These are phyloP conservation scores for Alternaria tenuissima DNA, from an alignment of 2,329 filamentous ascomycete species.

Conservation along the genomic window DNA sequence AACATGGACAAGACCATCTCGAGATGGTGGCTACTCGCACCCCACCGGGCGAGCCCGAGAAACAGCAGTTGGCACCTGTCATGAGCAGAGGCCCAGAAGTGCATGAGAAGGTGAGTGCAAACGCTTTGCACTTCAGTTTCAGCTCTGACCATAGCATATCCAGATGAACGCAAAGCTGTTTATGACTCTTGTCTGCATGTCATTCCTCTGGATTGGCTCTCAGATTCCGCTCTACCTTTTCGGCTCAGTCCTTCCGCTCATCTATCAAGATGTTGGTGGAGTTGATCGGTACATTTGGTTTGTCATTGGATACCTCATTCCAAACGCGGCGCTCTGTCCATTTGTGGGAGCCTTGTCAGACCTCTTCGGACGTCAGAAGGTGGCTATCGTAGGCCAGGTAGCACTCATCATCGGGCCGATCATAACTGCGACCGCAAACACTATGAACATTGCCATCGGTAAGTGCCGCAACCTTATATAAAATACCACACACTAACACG, in stretches of 20 bases:
- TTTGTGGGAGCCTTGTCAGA: conserved; percentile 65
- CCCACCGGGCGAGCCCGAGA: conserved; percentile 31
- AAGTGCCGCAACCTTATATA: conserved; percentile 7
- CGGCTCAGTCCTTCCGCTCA: conserved; percentile 55
- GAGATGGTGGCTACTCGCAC: conserved; percentile 26
- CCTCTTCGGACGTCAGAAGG: conserved; percentile 44
- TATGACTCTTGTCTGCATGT: conserved; percentile 66
- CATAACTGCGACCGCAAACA: conserved; percentile 38
- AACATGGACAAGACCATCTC: conserved; percentile 21
- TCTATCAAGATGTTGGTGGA: conserved; percentile 69
- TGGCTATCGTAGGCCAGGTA: conserved; percentile 41
- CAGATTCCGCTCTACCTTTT: conserved; percentile 65
- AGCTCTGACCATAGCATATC: neutral
- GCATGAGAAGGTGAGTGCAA: conserved; percentile 32
- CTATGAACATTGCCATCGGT: conserved; percentile 45
- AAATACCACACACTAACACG: conserved; percentile 2
- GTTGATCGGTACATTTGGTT: conserved; percentile 68
- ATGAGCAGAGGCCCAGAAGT: conserved; percentile 29
- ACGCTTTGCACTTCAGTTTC: too few species aligned
- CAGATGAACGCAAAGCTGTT: conserved; percentile 54
- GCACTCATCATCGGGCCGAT: conserved; percentile 51
- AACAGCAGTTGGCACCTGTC: conserved; percentile 19
- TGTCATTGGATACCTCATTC: conserved; percentile 61
- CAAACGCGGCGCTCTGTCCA: conserved; percentile 65
- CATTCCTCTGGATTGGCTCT: conserved; percentile 67